Evolutionary conservation across 1,139 yeast species (phyloP), one percentile per base, ranked within the genome.

Genomic region (Pneumocystis canis): DNA sequence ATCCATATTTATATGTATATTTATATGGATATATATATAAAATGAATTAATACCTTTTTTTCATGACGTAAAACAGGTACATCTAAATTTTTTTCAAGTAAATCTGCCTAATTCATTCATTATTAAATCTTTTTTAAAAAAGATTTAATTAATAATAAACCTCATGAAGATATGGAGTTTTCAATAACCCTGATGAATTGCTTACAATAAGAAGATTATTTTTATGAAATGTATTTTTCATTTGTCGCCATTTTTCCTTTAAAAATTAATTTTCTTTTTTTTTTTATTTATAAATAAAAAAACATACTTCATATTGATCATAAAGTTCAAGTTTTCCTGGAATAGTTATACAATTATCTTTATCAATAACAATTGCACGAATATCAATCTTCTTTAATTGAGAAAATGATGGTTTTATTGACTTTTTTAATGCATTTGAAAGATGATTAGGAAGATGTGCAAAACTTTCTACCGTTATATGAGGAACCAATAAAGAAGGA

Each of bases 281-380:
- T n/a, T n/a, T n/a, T n/a, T n/a, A n/a, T n/a, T n/a, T n/a, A n/a
- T n/a, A n/a, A n/a, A n/a, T 5, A 30, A 20, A 35, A 20, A 54
- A 37, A 73, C 76, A 63, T 67, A 72, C 75, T 58, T 70, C 69
- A 70, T 89, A 89, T 1, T 76, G 86, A 0, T 87, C 89, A 88
- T 89, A 89, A 1, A 92, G 86, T 65, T 82, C 80, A 68, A 85
- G 86, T 64, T 84, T 86, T 65, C 88, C 87, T 60, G 94, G 95
- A 68, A 80, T 79, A 3, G 98, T 95, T 73, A 92, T 87, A 71
- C 97, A 92, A 72, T 92, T 94, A 74, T 92, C 99, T 73, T 94
- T 92, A 72, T 92, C 99, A 35, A 92, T 77, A 0, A 92, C 94
- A 2, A 92, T 80, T 0, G 94, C 96, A 68, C 82, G 85, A 66